Conservation (phyloP, 768 basidiomycete species). For the Phallus indusiatus region DNA sequence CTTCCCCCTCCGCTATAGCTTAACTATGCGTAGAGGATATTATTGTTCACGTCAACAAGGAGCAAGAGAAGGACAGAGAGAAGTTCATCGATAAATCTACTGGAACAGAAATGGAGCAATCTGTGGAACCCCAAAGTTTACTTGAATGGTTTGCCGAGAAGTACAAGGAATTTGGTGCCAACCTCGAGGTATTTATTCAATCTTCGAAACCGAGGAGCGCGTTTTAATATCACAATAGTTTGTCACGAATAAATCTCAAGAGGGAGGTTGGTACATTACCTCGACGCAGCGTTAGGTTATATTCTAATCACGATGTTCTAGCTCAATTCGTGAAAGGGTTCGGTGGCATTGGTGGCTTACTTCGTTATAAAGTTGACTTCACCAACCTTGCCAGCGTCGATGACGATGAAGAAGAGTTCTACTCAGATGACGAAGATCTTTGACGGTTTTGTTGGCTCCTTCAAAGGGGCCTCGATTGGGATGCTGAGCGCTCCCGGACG, state of each 20-base stretch:
- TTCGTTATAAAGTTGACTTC: slow-evolving; percentile 98
- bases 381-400: slow-evolving; percentile 63
- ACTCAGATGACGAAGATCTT: slow-evolving; percentile 66
- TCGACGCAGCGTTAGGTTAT: background rate
- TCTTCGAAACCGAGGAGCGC: background rate
- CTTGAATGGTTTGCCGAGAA: slow-evolving; percentile 99
- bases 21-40: slow-evolving; percentile 55
- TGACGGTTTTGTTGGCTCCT: slow-evolving; percentile 82
- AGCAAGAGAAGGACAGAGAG: slow-evolving; percentile 87
- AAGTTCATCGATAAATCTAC: slow-evolving; percentile 96
- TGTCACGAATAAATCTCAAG: slow-evolving; percentile 92
- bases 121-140: slow-evolving; percentile 68
- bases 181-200: slow-evolving; percentile 47
- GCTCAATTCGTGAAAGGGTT: slow-evolving; percentile 98
- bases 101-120: slow-evolving; percentile 90
- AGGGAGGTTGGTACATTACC: slow-evolving; percentile 37
- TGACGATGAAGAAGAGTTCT: slow-evolving; percentile 81
- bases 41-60: slow-evolving; percentile 66
- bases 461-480: slow-evolving; percentile 58
- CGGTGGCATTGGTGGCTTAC: slow-evolving; percentile 91
- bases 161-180: slow-evolving; percentile 95
- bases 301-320: background rate
- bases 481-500: slow-evolving; percentile 53
- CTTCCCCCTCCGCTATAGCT: background rate
- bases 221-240: slow-evolving; percentile 32